Conservation (phyloP, 352 stramenopile genomes). For the Pythium apleroticum region DNA sequence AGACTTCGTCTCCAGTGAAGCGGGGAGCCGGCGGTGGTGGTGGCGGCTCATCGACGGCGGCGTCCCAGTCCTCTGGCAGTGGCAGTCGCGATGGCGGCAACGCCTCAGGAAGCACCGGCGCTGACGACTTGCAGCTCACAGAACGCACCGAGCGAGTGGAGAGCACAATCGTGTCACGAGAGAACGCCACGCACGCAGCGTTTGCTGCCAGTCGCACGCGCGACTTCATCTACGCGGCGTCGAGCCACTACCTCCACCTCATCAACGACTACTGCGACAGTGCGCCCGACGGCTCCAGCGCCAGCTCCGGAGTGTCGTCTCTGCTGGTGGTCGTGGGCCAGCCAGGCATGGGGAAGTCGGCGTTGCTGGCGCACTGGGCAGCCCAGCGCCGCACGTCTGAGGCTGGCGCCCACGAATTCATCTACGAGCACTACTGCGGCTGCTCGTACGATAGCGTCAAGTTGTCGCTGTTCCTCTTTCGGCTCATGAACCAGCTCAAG, state of each 20-base stretch:
- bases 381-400: constrained; percentile 38
- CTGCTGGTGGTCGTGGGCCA: constrained; percentile 63
- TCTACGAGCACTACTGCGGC: constrained; percentile 80
- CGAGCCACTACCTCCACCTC: constrained; percentile 60
- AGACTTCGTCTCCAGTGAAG: constrained; percentile 20
- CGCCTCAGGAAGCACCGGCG: constrained; percentile 22
- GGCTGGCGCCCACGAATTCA: constrained; percentile 48
- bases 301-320: constrained; percentile 27
- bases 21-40: constrained; percentile 10
- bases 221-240: constrained; percentile 66
- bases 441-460: constrained; percentile 87
- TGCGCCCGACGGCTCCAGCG: constrained; percentile 19
- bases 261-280: constrained; percentile 74
- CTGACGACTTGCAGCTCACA: constrained; percentile 19
- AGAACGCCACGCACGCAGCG: constrained; percentile 69
- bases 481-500: constrained; percentile 81
- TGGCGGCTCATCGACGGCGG: constrained; percentile 1
- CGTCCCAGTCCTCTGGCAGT: constrained; percentile 2
- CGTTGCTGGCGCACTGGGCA: constrained; percentile 76
- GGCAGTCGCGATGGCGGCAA: constrained; percentile 4
- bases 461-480: constrained; percentile 78
- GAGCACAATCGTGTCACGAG: constrained; percentile 68
- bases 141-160: constrained; percentile 43
- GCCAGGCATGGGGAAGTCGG: constrained; percentile 71
- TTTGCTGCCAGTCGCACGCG: constrained; percentile 72